These are phyloP conservation scores for Talinum fruticosum DNA, from an alignment of 148 eudicot species.

Conservation along the genomic window DNA sequence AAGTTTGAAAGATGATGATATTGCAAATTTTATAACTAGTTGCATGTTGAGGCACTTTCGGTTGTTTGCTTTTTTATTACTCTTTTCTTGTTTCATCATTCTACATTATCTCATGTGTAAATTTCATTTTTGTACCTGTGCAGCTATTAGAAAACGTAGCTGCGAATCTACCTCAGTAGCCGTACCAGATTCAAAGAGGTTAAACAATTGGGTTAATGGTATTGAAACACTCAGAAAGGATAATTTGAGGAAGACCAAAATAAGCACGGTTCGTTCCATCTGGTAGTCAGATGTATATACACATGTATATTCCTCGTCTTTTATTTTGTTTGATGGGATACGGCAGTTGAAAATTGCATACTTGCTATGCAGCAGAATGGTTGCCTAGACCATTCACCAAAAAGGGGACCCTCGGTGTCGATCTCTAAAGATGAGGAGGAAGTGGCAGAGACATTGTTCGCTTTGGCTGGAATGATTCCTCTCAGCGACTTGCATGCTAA, in stretches of 20 bases:
- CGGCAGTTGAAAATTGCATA: constrained; percentile 3
- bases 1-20: constrained; percentile 3
- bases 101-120: not conserved
- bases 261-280: constrained; percentile 28
- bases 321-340: not conserved
- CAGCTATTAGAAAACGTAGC: constrained; percentile 63
- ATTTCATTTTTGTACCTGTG: not conserved
- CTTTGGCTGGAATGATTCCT: constrained; percentile 58
- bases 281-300: not conserved
- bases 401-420: constrained; percentile 13
- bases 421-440: constrained; percentile 79
- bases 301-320: not conserved
- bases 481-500: constrained; percentile 14
- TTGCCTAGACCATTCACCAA: constrained; percentile 11
- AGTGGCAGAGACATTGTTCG: constrained; percentile 69
- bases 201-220: constrained; percentile 30
- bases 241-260: constrained; percentile 36
- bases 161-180: constrained; percentile 32
- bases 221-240: constrained; percentile 26
- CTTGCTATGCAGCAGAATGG: constrained; percentile 32
- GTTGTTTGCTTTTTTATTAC: not conserved
- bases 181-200: constrained; percentile 31
- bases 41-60: constrained; percentile 1
- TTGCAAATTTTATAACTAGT: not conserved
- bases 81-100: not conserved